phyloP scores from a whole-genome alignment of 1,139 yeast species.

The Wickerhamomyces sp. region DNA sequence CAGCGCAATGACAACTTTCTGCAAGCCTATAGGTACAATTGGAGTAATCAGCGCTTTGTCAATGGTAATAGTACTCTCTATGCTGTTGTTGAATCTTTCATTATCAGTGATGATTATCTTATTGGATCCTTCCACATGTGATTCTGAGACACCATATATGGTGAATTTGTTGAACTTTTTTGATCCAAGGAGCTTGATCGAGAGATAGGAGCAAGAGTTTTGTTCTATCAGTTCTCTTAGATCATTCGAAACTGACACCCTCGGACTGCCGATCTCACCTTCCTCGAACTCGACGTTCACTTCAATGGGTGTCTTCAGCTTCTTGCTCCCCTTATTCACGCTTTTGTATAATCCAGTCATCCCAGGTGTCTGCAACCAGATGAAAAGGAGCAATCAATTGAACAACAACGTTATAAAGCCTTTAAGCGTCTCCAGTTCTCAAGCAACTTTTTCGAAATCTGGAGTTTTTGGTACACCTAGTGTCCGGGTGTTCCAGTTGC shows the following conservation, averaged over 20 bases:
- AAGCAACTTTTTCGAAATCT: too few species aligned
- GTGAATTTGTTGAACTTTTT: constrained; percentile 7
- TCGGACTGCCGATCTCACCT: background rate
- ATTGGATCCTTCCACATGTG: constrained; percentile 5
- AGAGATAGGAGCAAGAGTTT: constrained; percentile 9
- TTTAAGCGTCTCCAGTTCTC: too few species aligned
- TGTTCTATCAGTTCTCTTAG: background rate
- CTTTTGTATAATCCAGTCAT: background rate
- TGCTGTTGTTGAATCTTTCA: constrained; percentile 7
- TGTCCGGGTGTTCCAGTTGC: too few species aligned
- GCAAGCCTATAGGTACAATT: constrained; percentile 10
- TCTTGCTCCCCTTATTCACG: too few species aligned
- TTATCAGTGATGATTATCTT: constrained; percentile 12
- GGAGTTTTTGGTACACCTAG: too few species aligned
- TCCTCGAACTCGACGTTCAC: background rate
- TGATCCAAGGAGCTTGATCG: constrained; percentile 18
- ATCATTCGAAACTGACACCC: background rate
- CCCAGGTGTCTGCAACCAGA: too few species aligned
- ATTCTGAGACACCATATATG: constrained; percentile 12
- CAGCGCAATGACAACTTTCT: constrained; percentile 17
- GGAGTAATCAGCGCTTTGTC: constrained; percentile 13
- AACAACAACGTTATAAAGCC: too few species aligned
- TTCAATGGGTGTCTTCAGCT: background rate
- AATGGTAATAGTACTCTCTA: constrained; percentile 16
- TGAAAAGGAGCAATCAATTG: too few species aligned